These are phyloP conservation scores for Arthroderma sp. DNA, from an alignment of 2,329 filamentous ascomycete genomes.

Conservation along the genomic window DNA sequence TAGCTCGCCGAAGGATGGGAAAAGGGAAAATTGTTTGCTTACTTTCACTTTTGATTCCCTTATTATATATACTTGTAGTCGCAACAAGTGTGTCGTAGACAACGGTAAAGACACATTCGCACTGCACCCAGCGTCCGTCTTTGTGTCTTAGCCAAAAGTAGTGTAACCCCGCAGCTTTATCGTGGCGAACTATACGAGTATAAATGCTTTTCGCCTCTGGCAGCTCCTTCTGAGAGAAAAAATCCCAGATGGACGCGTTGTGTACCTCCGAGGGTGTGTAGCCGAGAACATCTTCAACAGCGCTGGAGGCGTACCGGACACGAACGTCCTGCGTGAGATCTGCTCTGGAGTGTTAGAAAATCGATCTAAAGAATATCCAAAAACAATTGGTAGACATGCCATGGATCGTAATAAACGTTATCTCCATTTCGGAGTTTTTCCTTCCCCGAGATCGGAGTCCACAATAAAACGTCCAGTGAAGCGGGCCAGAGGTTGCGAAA, in stretches of 20 bases:
- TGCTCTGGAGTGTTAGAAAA: constrained; percentile 24
- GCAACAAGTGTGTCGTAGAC: constrained; percentile 81
- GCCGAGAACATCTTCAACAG: constrained; percentile 69
- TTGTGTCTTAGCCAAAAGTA: constrained; percentile 61
- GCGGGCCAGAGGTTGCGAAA: too few species aligned
- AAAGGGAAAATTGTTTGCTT: constrained; percentile 26
- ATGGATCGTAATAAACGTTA: constrained; percentile 84
- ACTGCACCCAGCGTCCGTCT: constrained; percentile 59
- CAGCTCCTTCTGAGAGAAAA: constrained; percentile 71
- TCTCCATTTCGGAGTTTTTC: constrained; percentile 46
- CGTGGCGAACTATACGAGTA: constrained; percentile 57
- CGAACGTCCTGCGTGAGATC: constrained; percentile 63
- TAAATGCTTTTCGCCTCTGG: constrained; percentile 61
- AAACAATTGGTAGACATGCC: constrained; percentile 41
- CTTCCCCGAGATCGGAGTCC: too few species aligned
- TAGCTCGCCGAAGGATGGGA: not conserved
- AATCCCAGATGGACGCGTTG: constrained; percentile 68
- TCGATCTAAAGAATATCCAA: constrained; percentile 4
- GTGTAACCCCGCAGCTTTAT: constrained; percentile 72
- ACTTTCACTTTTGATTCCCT: constrained; percentile 60
- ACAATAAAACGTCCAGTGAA: too few species aligned
- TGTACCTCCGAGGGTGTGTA: constrained; percentile 64
- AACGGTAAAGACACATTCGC: constrained; percentile 80
- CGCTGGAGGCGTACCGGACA: constrained; percentile 73
- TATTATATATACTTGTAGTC: constrained; percentile 64